phyloP scores from a whole-genome alignment of 169 alveolate species.

The Plasmodium berghei region DNA sequence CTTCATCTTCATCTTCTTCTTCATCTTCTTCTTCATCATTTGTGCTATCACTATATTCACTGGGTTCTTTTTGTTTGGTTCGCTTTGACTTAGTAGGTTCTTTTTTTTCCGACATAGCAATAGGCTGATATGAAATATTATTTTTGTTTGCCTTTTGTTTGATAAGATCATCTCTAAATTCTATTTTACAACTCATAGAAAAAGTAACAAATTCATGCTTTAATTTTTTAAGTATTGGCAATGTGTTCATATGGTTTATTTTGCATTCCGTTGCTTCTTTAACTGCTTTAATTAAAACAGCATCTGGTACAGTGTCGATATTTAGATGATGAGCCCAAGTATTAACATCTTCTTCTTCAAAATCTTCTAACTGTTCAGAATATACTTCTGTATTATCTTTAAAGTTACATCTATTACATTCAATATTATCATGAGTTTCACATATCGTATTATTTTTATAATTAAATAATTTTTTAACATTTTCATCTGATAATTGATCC shows the following conservation, averaged over 20 bases:
- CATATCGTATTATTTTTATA: slow-evolving; percentile 83
- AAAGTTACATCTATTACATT: slow-evolving; percentile 82
- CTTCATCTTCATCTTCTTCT: slow-evolving; percentile 3
- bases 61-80: neutral
- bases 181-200: slow-evolving; percentile 83
- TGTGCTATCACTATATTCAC: neutral
- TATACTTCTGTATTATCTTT: slow-evolving; percentile 50
- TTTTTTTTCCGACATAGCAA: too few species aligned
- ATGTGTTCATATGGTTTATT: slow-evolving; percentile 37
- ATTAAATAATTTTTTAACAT: slow-evolving; percentile 85
- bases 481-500: slow-evolving; percentile 86
- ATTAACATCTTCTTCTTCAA: slow-evolving; percentile 79
- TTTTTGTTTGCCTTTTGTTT: slow-evolving; percentile 37
- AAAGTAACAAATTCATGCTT: slow-evolving; percentile 79
- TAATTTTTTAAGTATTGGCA: slow-evolving; percentile 64
- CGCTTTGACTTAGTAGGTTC: too few species aligned
- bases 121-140: neutral
- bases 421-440: slow-evolving; percentile 88
- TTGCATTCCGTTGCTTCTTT: slow-evolving; percentile 47
- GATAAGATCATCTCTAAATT: slow-evolving; percentile 71
- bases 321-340: slow-evolving; percentile 88
- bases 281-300: slow-evolving; percentile 77
- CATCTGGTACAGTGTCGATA: slow-evolving; percentile 83
- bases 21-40: slow-evolving; percentile 23
- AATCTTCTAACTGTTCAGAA: slow-evolving; percentile 73